A percentile compares a stretch with the other conserved stretches of the same genome.
Conservation (phyloP, 306 rosid genomes). For the Carpinus viminea region DNA sequence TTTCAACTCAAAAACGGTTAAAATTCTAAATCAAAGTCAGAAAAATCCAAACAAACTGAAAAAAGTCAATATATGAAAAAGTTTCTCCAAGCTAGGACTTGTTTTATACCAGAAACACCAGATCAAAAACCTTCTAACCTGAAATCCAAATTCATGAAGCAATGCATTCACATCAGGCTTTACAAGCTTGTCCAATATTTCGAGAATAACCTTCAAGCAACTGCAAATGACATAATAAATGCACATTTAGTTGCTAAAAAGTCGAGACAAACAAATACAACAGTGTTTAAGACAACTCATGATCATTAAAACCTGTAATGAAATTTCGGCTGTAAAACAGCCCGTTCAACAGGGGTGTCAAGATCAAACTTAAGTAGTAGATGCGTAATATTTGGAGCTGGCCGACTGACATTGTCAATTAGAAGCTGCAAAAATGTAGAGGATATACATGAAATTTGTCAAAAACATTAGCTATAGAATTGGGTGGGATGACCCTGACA, state of each 20-base stretch:
- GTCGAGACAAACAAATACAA: not conserved
- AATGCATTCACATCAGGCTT: constrained; percentile 81
- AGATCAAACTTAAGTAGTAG: constrained; percentile 87
- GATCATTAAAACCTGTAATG: constrained; percentile 74
- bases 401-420: constrained; percentile 82
- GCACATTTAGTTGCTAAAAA: constrained; percentile 21
- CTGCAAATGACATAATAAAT: constrained; percentile 49
- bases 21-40: not conserved
- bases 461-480: constrained; percentile 10
- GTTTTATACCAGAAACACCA: constrained; percentile 13
- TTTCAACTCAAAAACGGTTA: not conserved
- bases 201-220: constrained; percentile 95
- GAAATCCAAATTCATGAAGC: constrained; percentile 92
- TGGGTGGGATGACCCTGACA: constrained; percentile 1
- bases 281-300: constrained; percentile 9
- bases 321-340: constrained; percentile 86
- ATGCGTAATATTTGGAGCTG: constrained; percentile 90
- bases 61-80: not conserved
- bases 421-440: constrained; percentile 69
- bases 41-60: not conserved
- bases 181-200: constrained; percentile 79
- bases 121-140: constrained; percentile 58
- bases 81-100: not conserved
- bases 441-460: constrained; percentile 3
- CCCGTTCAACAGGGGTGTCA: constrained; percentile 72